Evolutionary conservation across 345 rosid genomes (phyloP).

Genomic region (Populus deltoides): DNA sequence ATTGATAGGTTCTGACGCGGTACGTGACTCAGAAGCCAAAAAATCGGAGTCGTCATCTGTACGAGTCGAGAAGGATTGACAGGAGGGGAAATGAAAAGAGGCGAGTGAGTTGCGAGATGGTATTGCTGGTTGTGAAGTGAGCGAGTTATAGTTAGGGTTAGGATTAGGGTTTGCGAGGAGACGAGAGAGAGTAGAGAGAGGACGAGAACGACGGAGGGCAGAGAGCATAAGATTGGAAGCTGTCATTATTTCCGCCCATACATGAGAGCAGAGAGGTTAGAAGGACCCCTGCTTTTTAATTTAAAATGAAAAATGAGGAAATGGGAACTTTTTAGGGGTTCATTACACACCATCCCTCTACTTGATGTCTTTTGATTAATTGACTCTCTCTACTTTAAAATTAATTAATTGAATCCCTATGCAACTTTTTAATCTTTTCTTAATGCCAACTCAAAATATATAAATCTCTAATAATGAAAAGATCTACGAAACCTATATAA

Average conservation of each 20-base stretch:
- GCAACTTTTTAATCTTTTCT: too few species aligned
- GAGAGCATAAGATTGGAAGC: constrained; percentile 18
- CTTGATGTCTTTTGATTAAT: too few species aligned
- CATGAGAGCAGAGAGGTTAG: too few species aligned
- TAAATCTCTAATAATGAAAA: too few species aligned
- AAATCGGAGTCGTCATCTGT: constrained; percentile 16
- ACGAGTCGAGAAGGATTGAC: constrained; percentile 39
- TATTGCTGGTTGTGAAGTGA: constrained; percentile 6
- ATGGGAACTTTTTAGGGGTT: too few species aligned
- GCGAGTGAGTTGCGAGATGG: neutral
- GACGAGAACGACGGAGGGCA: constrained; percentile 46
- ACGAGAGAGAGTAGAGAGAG: constrained; percentile 7
- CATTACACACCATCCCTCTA: too few species aligned
- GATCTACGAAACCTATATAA: too few species aligned
- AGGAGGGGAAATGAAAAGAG: neutral
- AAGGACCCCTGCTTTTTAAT: too few species aligned
- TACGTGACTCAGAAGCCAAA: neutral
- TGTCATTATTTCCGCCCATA: neutral
- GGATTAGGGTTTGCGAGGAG: constrained; percentile 12
- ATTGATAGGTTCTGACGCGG: constrained; percentile 12
- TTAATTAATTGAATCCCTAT: too few species aligned
- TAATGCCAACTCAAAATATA: too few species aligned
- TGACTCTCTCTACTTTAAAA: too few species aligned
- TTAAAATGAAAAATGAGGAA: too few species aligned
- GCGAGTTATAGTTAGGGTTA: neutral